phyloP scores from a whole-genome alignment of 495 filamentous ascomycete species.

The Immersiella caudata region DNA sequence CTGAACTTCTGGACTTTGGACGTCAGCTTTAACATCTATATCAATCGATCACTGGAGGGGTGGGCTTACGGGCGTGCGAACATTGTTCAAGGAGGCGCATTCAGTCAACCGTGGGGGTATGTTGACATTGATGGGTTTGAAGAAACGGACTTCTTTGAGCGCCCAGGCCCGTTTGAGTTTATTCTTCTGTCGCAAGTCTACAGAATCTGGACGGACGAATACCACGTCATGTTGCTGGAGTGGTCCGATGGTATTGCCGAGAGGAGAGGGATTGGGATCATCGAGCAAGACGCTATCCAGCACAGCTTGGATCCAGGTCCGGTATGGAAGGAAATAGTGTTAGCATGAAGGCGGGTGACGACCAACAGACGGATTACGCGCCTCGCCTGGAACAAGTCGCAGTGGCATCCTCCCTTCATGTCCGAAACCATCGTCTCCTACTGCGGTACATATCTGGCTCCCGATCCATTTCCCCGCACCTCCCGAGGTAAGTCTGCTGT shows the following conservation, averaged over 20 bases:
- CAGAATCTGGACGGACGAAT: background rate
- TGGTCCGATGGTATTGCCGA: conserved; percentile 5
- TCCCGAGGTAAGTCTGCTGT: too few species aligned
- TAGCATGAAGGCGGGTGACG: background rate
- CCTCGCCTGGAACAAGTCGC: too few species aligned
- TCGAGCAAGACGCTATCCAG: background rate
- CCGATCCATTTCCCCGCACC: too few species aligned
- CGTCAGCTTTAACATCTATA: background rate
- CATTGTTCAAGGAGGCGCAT: background rate
- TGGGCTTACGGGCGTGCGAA: background rate
- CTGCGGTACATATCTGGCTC: too few species aligned
- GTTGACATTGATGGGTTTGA: background rate
- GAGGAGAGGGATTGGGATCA: background rate
- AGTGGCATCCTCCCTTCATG: too few species aligned
- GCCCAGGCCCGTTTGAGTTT: background rate
- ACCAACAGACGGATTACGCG: background rate
- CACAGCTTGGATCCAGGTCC: conserved; percentile 4
- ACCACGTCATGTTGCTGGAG: conserved; percentile 1
- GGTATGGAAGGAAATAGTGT: background rate
- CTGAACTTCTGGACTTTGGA: background rate
- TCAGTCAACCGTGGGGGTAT: background rate
- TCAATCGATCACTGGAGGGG: background rate
- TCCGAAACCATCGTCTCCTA: too few species aligned
- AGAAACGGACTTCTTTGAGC: background rate
- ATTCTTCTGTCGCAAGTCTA: background rate